A percentile compares a stretch with the other conserved stretches of the same genome.
These are phyloP conservation scores for Fusarium globosum DNA, from an alignment of 2,329 filamentous ascomycete species.

Conservation along the genomic window DNA sequence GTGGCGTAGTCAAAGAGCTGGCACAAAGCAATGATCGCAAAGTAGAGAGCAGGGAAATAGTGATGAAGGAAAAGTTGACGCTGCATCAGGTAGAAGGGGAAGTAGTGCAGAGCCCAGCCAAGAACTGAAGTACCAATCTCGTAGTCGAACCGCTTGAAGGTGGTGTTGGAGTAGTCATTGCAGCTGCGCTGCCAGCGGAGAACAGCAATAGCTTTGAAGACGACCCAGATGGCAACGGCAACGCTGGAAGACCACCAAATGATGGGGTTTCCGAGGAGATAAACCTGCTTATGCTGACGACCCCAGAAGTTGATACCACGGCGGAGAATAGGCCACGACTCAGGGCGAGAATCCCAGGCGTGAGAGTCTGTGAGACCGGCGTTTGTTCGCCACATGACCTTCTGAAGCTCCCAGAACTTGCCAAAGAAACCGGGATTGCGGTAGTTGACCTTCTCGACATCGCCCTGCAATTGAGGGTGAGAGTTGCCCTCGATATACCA, in stretches of 20 bases:
- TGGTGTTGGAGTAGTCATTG: conserved; percentile 82
- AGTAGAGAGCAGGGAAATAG: conserved; percentile 97
- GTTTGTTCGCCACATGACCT: conserved; percentile 99
- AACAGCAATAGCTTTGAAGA: conserved; percentile 88
- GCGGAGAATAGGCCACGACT: conserved; percentile 89
- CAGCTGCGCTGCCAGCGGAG: conserved; percentile 95
- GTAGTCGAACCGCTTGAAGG: conserved; percentile 97
- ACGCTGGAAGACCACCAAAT: conserved; percentile 93
- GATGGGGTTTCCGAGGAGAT: conserved; percentile 92
- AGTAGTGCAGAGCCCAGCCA: conserved; percentile 98
- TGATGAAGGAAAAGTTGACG: conserved; percentile 98
- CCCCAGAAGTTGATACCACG: conserved; percentile 99
- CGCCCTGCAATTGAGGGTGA: conserved; percentile 78
- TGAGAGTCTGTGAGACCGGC: conserved; percentile 96
- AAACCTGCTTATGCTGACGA: conserved; percentile 92
- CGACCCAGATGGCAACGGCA: conserved; percentile 78
- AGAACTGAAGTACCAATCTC: conserved; percentile 91
- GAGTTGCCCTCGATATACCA: conserved; percentile 96
- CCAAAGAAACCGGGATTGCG: conserved; percentile 93
- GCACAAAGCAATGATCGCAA: conserved; percentile 88
- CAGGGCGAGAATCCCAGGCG: conserved; percentile 95
- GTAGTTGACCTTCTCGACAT: conserved; percentile 96
- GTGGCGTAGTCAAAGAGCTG: conserved; percentile 90
- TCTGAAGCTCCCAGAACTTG: conserved; percentile 97
- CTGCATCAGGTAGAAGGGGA: conserved; percentile 98